Percentiles rank a stretch among this genome's conserved stretches.
phyloP scores from a whole-genome alignment of 805 yeast species.

The Schwanniomyces sp. region DNA sequence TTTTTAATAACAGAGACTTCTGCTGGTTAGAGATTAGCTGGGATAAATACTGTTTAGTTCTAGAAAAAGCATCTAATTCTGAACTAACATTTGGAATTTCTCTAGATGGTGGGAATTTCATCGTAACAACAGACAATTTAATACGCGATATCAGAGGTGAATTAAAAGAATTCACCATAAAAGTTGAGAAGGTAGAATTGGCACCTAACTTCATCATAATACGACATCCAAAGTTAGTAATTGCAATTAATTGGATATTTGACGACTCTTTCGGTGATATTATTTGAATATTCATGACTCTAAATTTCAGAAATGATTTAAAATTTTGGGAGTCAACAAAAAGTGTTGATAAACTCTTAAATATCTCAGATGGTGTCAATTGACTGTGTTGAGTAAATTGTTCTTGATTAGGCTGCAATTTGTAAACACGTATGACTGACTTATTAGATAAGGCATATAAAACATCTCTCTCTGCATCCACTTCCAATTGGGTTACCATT shows the following conservation, averaged over 20 bases:
- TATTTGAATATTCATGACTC: constrained; percentile 62
- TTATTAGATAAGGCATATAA: constrained; percentile 80
- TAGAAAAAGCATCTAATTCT: constrained; percentile 41
- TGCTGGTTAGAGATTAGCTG: constrained; percentile 42
- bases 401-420: constrained; percentile 47
- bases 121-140: constrained; percentile 41
- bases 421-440: constrained; percentile 80
- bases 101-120: constrained; percentile 66
- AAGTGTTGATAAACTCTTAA: constrained; percentile 49
- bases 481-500: constrained; percentile 57
- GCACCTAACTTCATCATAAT: constrained; percentile 56
- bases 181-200: constrained; percentile 22
- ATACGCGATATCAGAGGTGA: constrained; percentile 25
- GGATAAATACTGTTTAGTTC: constrained; percentile 39
- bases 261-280: constrained; percentile 64
- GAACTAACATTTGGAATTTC: constrained; percentile 40
- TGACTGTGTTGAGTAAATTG: constrained; percentile 34
- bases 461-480: constrained; percentile 77
- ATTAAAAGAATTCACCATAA: constrained; percentile 18
- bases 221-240: constrained; percentile 83
- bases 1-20: constrained; percentile 57
- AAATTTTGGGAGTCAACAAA: constrained; percentile 56
- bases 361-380: constrained; percentile 46
- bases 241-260: constrained; percentile 71
- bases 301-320: constrained; percentile 49